These are phyloP conservation scores for Gossypium raimondii DNA, from an alignment of 345 rosid species.

Conservation along the genomic window DNA sequence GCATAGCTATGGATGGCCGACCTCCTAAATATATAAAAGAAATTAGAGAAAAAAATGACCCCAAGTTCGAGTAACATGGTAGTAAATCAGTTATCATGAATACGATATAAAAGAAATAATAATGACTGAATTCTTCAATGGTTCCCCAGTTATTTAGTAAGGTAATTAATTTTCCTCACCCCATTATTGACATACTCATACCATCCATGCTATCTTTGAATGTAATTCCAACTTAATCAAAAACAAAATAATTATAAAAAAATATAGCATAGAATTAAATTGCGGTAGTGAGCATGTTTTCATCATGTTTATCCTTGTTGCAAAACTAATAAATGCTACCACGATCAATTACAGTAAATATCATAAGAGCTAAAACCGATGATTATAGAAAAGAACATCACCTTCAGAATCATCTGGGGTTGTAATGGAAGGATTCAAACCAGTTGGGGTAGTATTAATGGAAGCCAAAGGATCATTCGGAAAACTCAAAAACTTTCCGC, in stretches of 20 bases:
- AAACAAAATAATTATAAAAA: neutral
- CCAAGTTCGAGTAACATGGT: neutral
- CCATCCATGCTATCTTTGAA: neutral
- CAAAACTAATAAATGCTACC: too few relatives aligned
- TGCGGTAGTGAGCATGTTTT: neutral
- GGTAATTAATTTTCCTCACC: neutral
- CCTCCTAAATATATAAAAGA: neutral
- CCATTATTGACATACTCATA: neutral
- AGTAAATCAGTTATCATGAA: neutral
- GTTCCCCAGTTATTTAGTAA: neutral
- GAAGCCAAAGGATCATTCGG: conserved; percentile 32
- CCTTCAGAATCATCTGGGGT: conserved; percentile 22
- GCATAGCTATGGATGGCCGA: neutral
- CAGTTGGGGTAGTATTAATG: conserved; percentile 14
- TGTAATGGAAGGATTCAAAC: conserved; percentile 27
- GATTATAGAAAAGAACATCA: conserved; percentile 11
- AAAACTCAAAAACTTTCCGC: conserved; percentile 27
- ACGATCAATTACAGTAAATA: too few relatives aligned
- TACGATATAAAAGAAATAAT: neutral
- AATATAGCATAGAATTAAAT: neutral
- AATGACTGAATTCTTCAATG: neutral
- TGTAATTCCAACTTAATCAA: neutral
- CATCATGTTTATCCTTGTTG: neutral
- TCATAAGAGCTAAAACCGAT: too few relatives aligned
- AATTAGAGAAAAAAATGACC: neutral